Conservation (phyloP, 805 yeast genomes). For the Metschnikowia lochheadii region DNA sequence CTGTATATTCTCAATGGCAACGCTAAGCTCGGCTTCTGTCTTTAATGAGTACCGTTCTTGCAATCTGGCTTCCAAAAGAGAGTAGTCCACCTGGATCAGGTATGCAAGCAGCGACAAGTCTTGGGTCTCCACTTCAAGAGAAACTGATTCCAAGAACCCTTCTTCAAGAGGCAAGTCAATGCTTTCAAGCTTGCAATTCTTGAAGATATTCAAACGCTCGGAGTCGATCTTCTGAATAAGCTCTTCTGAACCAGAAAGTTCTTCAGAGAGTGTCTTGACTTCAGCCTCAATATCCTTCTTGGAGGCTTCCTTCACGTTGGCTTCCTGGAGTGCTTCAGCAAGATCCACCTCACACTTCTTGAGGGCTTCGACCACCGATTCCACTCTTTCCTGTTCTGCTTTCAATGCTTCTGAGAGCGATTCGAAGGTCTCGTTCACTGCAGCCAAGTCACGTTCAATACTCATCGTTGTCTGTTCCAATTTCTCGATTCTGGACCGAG, state of each 20-base stretch:
- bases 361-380: background rate
- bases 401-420: conserved; percentile 36
- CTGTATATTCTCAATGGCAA: conserved; percentile 29
- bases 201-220: conserved; percentile 56
- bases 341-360: conserved; percentile 27
- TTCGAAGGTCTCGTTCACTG: conserved; percentile 31
- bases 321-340: conserved; percentile 28
- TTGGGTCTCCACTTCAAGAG: conserved; percentile 50
- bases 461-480: conserved; percentile 27
- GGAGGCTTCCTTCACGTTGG: conserved; percentile 9
- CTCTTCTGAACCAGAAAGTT: conserved; percentile 45
- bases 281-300: conserved; percentile 35
- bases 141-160: conserved; percentile 58
- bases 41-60: conserved; percentile 38
- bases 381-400: conserved; percentile 22
- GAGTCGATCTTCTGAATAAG: conserved; percentile 48
- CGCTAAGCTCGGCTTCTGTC: conserved; percentile 35
- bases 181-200: conserved; percentile 72
- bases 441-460: conserved; percentile 22
- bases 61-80: conserved; percentile 40
- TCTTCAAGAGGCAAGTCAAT: conserved; percentile 57
- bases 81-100: conserved; percentile 54
- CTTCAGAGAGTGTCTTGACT: conserved; percentile 25
- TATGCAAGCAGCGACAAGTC: conserved; percentile 37
- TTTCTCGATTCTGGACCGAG: conserved; percentile 42